Percentiles rank a stretch among this genome's conserved stretches.
phyloP scores from a whole-genome alignment of 2,329 filamentous ascomycete genomes.

The Botrytis elliptica region DNA sequence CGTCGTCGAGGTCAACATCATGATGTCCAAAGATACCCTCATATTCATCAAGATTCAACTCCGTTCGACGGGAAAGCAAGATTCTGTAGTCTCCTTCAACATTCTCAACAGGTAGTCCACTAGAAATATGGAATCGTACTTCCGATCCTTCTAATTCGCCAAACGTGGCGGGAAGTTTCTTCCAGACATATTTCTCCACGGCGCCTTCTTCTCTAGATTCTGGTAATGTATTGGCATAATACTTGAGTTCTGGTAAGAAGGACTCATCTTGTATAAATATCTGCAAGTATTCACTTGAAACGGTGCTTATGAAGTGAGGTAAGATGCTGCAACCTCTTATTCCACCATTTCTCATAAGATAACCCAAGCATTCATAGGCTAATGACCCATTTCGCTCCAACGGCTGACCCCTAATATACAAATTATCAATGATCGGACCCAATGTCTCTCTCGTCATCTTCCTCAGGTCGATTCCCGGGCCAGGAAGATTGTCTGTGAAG shows the following conservation, averaged over 20 bases:
- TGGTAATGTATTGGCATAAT: neutral
- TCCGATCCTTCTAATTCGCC: neutral
- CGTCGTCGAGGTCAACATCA: neutral
- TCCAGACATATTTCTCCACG: neutral
- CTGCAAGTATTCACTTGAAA: neutral
- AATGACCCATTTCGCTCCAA: neutral
- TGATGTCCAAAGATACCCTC: neutral
- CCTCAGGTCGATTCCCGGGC: neutral
- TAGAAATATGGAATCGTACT: neutral
- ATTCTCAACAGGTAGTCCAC: neutral
- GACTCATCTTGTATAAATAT: neutral
- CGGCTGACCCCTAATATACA: neutral
- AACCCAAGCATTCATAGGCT: neutral
- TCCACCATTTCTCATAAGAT: constrained; percentile 8
- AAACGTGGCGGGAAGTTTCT: neutral
- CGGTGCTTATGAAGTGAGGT: neutral
- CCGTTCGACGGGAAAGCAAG: neutral
- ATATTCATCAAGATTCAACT: neutral
- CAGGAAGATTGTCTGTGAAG: neutral
- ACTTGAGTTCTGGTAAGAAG: neutral
- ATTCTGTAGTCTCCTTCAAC: neutral
- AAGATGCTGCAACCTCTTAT: neutral
- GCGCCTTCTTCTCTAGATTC: neutral
- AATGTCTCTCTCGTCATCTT: neutral
- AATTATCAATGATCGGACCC: neutral